These are phyloP conservation scores for Globisporangium recalcitrans DNA, from an alignment of 352 stramenopile genomes.

Conservation along the genomic window DNA sequence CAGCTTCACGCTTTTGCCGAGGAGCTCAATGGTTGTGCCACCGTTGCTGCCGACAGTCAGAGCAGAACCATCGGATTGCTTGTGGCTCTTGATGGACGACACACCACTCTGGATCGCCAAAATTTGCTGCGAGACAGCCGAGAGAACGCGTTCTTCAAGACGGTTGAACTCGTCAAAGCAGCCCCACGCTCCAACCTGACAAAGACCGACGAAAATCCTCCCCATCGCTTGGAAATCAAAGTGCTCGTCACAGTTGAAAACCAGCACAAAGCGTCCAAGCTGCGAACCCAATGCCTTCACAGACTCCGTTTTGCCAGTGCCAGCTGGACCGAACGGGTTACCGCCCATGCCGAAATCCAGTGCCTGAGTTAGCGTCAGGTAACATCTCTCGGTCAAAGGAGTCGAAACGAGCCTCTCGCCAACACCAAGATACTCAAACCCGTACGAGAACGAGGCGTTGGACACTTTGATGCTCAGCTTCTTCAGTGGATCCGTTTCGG, in stretches of 20 bases:
- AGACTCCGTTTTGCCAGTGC: constrained; percentile 99
- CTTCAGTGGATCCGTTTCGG: constrained; percentile 78
- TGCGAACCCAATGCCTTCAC: constrained; percentile 99
- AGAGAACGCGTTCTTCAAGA: constrained; percentile 98
- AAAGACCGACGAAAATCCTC: constrained; percentile 98
- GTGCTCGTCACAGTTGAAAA: constrained; percentile 99
- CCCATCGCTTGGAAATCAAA: constrained; percentile 99
- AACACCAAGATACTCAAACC: constrained; percentile 99
- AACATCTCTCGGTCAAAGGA: constrained; percentile 98
- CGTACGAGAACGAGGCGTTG: constrained; percentile 98
- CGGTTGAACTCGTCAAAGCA: constrained; percentile 99
- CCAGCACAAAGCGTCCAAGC: constrained; percentile 98
- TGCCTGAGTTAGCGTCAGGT: constrained; percentile 99
- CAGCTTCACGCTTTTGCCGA: constrained; percentile 93
- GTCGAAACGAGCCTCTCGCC: constrained; percentile 99
- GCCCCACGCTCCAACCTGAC: constrained; percentile 98
- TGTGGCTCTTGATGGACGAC: constrained; percentile 66
- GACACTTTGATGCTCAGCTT: constrained; percentile 97
- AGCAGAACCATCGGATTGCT: constrained; percentile 31
- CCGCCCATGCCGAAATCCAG: constrained; percentile 98
- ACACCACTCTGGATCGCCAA: constrained; percentile 98
- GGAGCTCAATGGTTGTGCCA: constrained; percentile 88
- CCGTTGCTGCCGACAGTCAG: constrained; percentile 10
- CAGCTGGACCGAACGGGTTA: constrained; percentile 98
- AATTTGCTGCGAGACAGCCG: constrained; percentile 99